Base-by-base conservation (phyloP, 2,329 filamentous ascomycete species). In the Aspergillus sp. region DNA sequence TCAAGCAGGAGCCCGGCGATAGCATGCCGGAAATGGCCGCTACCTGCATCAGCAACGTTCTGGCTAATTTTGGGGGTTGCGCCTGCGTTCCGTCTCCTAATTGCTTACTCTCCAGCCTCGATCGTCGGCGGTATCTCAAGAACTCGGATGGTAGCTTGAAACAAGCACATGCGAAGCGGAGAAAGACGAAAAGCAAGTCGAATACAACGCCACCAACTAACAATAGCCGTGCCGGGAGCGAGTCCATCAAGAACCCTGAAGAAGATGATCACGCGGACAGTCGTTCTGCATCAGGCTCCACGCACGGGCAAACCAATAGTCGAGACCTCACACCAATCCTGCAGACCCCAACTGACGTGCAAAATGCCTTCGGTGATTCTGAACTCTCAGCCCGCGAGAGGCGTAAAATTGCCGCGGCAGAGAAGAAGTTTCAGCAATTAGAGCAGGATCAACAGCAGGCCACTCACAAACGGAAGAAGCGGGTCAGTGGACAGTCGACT, bases 381-480 rank as follows among this genome's bases (percentile, higher is more conserved):
- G 86, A 86, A 64, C 78, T 88, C 64, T 88, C 87, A 2, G 86
- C 85, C 63, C 82, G 87, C 5, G 87, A 89, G 67, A 83, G 83
- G 68, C 84, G 86, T 61, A 89, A 89, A 73, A 80, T 89, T 51
- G 84, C 85, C 57, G 85, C 86, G 59, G 84, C 85, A 47, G 86
- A 89, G 68, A 85, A 85, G 65, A 82, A 88, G 61, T 88, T 88
- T 64, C 82, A 86, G 64, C 82, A 86, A 67, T 78, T 87, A 64
- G 86, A 88, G 67, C 80, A 83, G 52, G 84, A 88, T 62, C 84
- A 85, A 66, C 80, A 85, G 66, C 80, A 83, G 60, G 65, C 70
- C 17, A 64, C 69, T 34, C 82, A 82, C 58, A 82, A 80, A 66
- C 84, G 83, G 73, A 85, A 83, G 71, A 85, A 88, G 69, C 80